phyloP scores from a whole-genome alignment of 768 basidiomycete genomes.

The Boletales sp. region DNA sequence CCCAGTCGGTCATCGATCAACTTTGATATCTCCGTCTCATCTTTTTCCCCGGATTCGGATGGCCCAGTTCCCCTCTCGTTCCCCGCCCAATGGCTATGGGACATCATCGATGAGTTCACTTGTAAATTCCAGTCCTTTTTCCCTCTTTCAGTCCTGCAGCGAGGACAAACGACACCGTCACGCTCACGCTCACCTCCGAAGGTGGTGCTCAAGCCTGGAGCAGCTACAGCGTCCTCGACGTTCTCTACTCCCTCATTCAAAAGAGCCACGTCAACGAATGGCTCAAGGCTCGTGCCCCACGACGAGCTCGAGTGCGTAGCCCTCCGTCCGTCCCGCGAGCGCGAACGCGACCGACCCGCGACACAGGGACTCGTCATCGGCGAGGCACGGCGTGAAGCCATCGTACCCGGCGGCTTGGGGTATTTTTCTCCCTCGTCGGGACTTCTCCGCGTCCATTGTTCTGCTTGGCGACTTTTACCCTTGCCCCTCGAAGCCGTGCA shows the following conservation, averaged over 20 bases:
- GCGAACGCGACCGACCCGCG: conserved; percentile 1
- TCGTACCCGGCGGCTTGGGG: conserved; percentile 90
- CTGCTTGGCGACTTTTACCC: conserved; percentile 89
- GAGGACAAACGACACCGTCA: no score
- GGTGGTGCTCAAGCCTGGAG: conserved; percentile 87
- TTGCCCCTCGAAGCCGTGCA: conserved; percentile 95
- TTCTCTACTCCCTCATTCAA: conserved; percentile 97
- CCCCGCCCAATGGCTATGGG: conserved; percentile 98
- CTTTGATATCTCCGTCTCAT: background rate
- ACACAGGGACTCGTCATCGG: conserved; percentile 73
- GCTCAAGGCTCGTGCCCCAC: conserved; percentile 70
- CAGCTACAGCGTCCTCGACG: conserved; percentile 97
- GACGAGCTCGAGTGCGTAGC: conserved; percentile 81
- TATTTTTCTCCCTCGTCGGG: conserved; percentile 96
- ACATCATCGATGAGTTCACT: conserved; percentile 95
- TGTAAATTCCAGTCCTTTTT: conserved; percentile 97
- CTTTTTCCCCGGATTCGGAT: conserved; percentile 67
- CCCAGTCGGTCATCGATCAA: conserved; percentile 52
- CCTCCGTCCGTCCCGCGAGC: background rate
- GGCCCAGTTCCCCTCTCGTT: conserved; percentile 88
- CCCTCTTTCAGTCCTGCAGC: conserved; percentile 83
- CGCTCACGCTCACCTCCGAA: conserved; percentile 76
- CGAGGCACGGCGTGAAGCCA: conserved; percentile 83
- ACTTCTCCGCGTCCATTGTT: conserved; percentile 88
- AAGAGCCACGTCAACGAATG: conserved; percentile 95